Conservation (phyloP, 352 stramenopile species). For the Vaucheria bursata region DNA sequence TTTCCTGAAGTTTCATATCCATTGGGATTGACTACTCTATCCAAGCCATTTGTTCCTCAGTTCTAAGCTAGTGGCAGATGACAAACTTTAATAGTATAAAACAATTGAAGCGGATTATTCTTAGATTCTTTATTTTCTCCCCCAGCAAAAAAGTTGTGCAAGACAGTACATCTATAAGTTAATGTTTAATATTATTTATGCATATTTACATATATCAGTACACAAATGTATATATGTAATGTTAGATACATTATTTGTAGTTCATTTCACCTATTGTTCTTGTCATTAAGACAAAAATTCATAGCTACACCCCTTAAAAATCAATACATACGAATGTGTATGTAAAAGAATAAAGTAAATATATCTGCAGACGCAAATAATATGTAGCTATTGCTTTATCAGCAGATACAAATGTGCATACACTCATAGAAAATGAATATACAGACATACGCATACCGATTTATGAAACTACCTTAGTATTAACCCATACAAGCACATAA, state of each 20-base stretch:
- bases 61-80: not conserved
- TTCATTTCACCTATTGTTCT: conserved; percentile 24
- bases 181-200: not conserved
- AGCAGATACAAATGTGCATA: not conserved
- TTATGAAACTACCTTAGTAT: not conserved
- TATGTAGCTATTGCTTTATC: not conserved
- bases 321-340: too few species aligned
- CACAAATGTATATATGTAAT: too few species aligned
- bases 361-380: not conserved
- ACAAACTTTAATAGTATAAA: conserved; percentile 1
- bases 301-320: conserved; percentile 32
- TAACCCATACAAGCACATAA: not conserved
- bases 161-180: too few species aligned
- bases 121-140: not conserved
- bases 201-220: too few species aligned
- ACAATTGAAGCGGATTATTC: not conserved
- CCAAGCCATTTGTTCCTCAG: not conserved
- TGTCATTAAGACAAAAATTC: conserved; percentile 31
- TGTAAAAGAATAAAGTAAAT: too few species aligned
- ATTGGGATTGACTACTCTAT: not conserved
- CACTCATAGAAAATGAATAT: not conserved
- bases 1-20: too few species aligned
- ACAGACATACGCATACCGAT: not conserved
- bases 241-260: too few species aligned
- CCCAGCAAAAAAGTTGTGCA: not conserved